Evolutionary conservation across 495 filamentous ascomycete species (phyloP).

Genomic region (Choiromyces venosus): DNA sequence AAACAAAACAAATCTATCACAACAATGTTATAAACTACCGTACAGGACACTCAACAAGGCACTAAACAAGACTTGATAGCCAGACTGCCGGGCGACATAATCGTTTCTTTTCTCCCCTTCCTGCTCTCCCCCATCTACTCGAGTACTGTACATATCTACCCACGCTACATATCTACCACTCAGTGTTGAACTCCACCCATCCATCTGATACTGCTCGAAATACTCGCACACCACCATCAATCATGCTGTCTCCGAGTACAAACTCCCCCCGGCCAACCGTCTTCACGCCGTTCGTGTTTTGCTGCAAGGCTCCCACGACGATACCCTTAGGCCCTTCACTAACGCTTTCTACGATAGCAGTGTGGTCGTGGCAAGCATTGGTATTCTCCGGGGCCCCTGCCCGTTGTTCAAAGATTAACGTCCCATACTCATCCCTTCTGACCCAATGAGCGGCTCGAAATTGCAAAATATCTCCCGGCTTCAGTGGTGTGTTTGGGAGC

Average conservation of each 20-base stretch:
- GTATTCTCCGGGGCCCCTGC: constrained; percentile 39
- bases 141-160: constrained; percentile 5
- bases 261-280: constrained; percentile 39
- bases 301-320: constrained; percentile 42
- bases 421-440: constrained; percentile 17
- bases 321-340: constrained; percentile 24
- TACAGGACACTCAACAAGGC: too few relatives aligned
- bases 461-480: constrained; percentile 45
- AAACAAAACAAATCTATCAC: too few relatives aligned
- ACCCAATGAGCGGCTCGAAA: constrained; percentile 43
- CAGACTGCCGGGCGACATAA: too few relatives aligned
- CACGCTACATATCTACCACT: constrained; percentile 16
- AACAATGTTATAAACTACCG: too few relatives aligned
- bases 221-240: constrained; percentile 40
- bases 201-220: constrained; percentile 40
- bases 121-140: too few relatives aligned
- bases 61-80: too few relatives aligned
- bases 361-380: constrained; percentile 42
- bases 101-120: too few relatives aligned
- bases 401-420: constrained; percentile 27
- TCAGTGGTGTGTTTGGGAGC: constrained; percentile 32
- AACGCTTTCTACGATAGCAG: constrained; percentile 43
- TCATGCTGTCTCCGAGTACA: constrained; percentile 32
- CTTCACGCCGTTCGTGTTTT: constrained; percentile 44
- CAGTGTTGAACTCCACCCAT: constrained; percentile 20